These are phyloP conservation scores for Nepenthes gracilis DNA, from an alignment of 148 eudicot genomes.

Conservation along the genomic window DNA sequence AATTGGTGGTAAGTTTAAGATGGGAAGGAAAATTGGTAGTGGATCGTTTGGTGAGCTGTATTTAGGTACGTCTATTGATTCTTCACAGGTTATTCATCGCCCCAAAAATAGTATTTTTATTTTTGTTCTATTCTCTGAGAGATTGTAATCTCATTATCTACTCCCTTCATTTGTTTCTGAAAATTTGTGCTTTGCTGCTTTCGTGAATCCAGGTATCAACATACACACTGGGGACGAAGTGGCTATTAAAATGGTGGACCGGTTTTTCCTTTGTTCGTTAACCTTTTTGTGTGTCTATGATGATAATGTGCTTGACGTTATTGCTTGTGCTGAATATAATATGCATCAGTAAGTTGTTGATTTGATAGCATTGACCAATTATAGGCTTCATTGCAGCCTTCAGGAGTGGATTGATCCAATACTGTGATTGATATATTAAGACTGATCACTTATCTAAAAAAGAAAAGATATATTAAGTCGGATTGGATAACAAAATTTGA, in stretches of 20 bases:
- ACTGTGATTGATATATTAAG: no score
- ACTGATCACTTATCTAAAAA: no score
- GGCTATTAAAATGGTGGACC: constrained; percentile 67
- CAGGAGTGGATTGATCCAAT: no score
- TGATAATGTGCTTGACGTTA: background rate
- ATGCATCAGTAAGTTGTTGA: background rate
- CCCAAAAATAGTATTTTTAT: background rate
- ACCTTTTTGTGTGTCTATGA: background rate
- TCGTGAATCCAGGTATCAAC: constrained; percentile 53
- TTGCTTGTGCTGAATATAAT: no score
- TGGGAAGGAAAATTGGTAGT: constrained; percentile 84
- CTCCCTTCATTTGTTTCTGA: constrained; percentile 7
- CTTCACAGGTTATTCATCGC: background rate
- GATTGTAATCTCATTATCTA: constrained; percentile 1
- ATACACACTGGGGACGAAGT: constrained; percentile 84
- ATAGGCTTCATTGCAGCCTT: background rate
- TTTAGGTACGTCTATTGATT: constrained; percentile 37
- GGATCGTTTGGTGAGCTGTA: constrained; percentile 91
- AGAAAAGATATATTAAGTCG: no score
- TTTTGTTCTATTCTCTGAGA: background rate
- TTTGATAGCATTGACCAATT: background rate
- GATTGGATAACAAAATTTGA: no score
- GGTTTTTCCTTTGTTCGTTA: background rate
- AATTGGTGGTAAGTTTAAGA: constrained; percentile 67
- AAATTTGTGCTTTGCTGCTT: constrained; percentile 10